Evolutionary conservation across 108 stramenopile species (phyloP).

Genomic region (Chaetoceros tenuissimus): DNA sequence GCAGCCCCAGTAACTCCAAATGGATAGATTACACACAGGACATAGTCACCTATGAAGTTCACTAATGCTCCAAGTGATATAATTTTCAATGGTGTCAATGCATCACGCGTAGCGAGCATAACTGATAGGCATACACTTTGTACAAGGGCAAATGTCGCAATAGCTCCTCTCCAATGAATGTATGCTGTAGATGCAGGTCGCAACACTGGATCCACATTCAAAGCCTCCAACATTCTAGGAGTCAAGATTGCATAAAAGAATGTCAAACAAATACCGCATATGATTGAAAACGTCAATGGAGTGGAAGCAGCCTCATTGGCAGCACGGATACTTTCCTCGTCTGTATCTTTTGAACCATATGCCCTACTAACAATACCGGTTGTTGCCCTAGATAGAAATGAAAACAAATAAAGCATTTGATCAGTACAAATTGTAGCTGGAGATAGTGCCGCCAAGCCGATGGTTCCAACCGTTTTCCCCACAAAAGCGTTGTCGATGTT

Average conservation of each 20-base stretch:
- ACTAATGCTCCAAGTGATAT: slow-evolving; percentile 43
- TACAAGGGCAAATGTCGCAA: slow-evolving; percentile 62
- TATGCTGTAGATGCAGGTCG: slow-evolving; percentile 41
- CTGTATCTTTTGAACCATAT: slow-evolving; percentile 14
- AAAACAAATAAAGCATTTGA: slow-evolving; percentile 70
- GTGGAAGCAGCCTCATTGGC: slow-evolving; percentile 48
- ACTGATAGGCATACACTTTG: slow-evolving; percentile 44
- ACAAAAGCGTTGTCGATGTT: slow-evolving; percentile 86
- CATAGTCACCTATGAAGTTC: slow-evolving; percentile 59
- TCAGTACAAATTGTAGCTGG: slow-evolving; percentile 77
- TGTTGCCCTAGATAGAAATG: slow-evolving; percentile 65
- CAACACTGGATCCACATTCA: slow-evolving; percentile 48
- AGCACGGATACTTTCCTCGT: slow-evolving; percentile 8
- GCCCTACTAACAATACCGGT: slow-evolving; percentile 69
- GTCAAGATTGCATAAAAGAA: slow-evolving; percentile 56
- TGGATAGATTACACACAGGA: slow-evolving; percentile 66
- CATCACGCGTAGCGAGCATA: slow-evolving; percentile 69
- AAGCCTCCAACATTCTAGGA: slow-evolving; percentile 26
- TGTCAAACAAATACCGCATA: slow-evolving; percentile 39
- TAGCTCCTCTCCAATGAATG: slow-evolving; percentile 59
- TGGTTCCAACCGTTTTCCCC: slow-evolving; percentile 60
- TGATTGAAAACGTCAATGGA: slow-evolving; percentile 48
- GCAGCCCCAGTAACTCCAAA: slow-evolving; percentile 70
- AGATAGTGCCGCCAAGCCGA: slow-evolving; percentile 69
- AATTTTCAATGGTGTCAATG: slow-evolving; percentile 71